These are phyloP conservation scores for Trametes sp. DNA, from an alignment of 1,284 basidiomycete species.

Conservation along the genomic window DNA sequence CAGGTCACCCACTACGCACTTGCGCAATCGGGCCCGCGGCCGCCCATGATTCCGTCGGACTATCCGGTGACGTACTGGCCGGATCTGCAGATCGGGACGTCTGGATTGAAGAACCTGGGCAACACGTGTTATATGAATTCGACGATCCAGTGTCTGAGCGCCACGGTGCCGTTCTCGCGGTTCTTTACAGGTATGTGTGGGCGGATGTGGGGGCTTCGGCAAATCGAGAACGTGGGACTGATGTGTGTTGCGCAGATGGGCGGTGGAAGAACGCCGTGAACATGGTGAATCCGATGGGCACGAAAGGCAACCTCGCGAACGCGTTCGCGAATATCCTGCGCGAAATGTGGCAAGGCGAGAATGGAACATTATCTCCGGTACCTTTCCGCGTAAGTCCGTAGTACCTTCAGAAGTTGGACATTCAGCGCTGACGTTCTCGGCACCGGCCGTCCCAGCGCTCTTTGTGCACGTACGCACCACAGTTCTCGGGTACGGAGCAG, in stretches of 20 bases:
- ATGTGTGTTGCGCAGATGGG: constrained; percentile 64
- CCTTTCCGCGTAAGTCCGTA: constrained; percentile 79
- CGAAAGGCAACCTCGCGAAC: constrained; percentile 84
- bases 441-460: constrained; percentile 70
- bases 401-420: too few relatives aligned
- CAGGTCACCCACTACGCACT: constrained; percentile 39
- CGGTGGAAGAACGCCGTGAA: constrained; percentile 92
- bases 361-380: constrained; percentile 85
- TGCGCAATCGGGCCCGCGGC: constrained; percentile 47
- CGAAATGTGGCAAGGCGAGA: constrained; percentile 90
- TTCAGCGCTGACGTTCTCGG: too few relatives aligned
- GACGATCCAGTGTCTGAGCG: constrained; percentile 94
- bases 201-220: too few relatives aligned
- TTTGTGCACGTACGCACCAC: constrained; percentile 86
- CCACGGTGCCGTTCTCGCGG: constrained; percentile 88
- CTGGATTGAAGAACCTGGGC: constrained; percentile 94
- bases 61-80: constrained; percentile 85
- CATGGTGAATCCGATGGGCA: constrained; percentile 86
- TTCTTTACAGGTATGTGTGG: constrained; percentile 95
- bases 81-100: constrained; percentile 80
- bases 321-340: constrained; percentile 88
- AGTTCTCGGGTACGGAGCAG: constrained; percentile 92
- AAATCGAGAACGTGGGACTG: neutral
- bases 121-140: constrained; percentile 99
- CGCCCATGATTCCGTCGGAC: constrained; percentile 71